phyloP scores from a whole-genome alignment of 2,329 filamentous ascomycete species.

The Ascochyta clinopodiicola region DNA sequence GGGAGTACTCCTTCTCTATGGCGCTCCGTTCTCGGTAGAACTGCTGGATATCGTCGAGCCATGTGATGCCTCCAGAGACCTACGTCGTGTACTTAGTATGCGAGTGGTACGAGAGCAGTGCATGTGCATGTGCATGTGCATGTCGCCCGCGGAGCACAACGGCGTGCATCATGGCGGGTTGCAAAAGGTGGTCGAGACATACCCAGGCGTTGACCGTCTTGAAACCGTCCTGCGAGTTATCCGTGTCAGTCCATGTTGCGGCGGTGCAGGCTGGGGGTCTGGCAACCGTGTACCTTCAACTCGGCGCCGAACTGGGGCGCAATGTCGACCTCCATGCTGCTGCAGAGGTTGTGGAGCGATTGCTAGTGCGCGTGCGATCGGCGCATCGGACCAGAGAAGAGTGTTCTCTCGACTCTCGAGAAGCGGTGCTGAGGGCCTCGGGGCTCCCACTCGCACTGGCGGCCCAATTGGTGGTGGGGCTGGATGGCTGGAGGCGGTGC shows the following conservation, averaged over 20 bases:
- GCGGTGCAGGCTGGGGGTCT: constrained; percentile 15
- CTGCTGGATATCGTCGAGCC: constrained; percentile 95
- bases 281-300: constrained; percentile 73
- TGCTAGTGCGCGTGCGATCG: constrained; percentile 27
- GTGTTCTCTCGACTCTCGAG: constrained; percentile 11
- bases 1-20: constrained; percentile 96
- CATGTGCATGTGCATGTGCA: neutral
- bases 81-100: constrained; percentile 43
- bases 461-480: constrained; percentile 39
- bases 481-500: constrained; percentile 35
- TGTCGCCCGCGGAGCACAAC: constrained; percentile 16
- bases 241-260: constrained; percentile 33
- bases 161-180: neutral
- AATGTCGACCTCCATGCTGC: constrained; percentile 78
- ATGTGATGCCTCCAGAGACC: constrained; percentile 84
- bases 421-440: constrained; percentile 29
- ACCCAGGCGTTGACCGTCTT: constrained; percentile 92
- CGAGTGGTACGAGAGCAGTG: neutral
- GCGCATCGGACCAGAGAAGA: constrained; percentile 22
- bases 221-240: constrained; percentile 79
- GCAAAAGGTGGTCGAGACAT: constrained; percentile 38
- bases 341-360: constrained; percentile 19
- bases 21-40: constrained; percentile 94
- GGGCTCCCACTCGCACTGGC: constrained; percentile 33
- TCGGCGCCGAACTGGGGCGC: constrained; percentile 90